Evolutionary conservation across 2,329 filamentous ascomycete species (phyloP).

Genomic region (Colletotrichum sp.): DNA sequence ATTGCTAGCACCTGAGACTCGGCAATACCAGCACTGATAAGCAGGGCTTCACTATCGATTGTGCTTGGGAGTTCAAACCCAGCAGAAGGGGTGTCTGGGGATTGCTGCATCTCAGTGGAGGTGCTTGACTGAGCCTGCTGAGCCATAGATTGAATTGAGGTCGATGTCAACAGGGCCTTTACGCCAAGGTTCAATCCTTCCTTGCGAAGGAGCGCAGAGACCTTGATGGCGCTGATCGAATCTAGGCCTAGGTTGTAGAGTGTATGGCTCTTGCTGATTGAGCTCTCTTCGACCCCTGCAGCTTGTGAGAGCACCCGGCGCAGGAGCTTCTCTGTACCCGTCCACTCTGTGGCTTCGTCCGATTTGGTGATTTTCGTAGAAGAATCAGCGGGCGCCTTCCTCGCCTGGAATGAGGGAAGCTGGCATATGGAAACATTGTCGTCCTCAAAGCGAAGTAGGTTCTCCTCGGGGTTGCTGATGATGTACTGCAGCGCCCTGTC

Average conservation of each 20-base stretch:
- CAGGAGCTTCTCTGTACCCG: constrained; percentile 40
- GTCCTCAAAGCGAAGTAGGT: constrained; percentile 59
- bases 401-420: constrained; percentile 48
- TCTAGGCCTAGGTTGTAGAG: constrained; percentile 89
- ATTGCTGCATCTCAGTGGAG: background rate
- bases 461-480: constrained; percentile 48
- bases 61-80: background rate
- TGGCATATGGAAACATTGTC: constrained; percentile 68
- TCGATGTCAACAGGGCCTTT: constrained; percentile 71
- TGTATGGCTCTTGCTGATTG: constrained; percentile 67
- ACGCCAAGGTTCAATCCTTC: constrained; percentile 68
- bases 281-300: constrained; percentile 59
- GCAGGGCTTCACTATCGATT: constrained; percentile 42
- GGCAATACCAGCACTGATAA: constrained; percentile 45
- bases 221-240: constrained; percentile 90
- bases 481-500: constrained; percentile 65
- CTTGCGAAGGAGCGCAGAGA: constrained; percentile 72
- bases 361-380: background rate
- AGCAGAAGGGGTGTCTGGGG: background rate
- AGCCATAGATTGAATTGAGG: constrained; percentile 68
- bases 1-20: constrained; percentile 55
- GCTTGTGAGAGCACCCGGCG: constrained; percentile 58
- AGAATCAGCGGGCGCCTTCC: background rate
- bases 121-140: constrained; percentile 32
- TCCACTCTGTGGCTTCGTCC: constrained; percentile 34